These are phyloP conservation scores for Strombidium stylifer DNA, from an alignment of 73 alveolate genomes.

Conservation along the genomic window DNA sequence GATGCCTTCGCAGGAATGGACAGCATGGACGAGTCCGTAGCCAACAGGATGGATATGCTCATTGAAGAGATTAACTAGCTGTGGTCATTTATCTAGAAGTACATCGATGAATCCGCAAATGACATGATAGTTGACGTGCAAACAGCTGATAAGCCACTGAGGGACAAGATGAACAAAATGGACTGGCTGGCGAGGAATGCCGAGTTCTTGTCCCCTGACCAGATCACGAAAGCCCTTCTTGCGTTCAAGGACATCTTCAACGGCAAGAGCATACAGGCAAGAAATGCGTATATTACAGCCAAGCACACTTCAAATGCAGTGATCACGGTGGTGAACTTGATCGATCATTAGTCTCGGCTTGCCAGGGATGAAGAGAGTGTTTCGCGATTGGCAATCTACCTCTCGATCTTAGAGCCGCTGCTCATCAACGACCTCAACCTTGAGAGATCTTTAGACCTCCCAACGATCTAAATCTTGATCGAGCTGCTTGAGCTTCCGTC, in stretches of 20 bases:
- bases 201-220: slow-evolving; percentile 49
- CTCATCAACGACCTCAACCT: slow-evolving; percentile 46
- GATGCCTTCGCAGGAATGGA: not conserved
- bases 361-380: slow-evolving; percentile 31
- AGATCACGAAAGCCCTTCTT: slow-evolving; percentile 33
- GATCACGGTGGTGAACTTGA: slow-evolving; percentile 21
- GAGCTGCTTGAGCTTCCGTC: too few species aligned
- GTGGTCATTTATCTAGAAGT: slow-evolving; percentile 41
- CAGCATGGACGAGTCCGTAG: slow-evolving; percentile 13
- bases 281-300: slow-evolving; percentile 22
- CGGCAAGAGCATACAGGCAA: not conserved
- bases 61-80: slow-evolving; percentile 40
- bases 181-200: slow-evolving; percentile 49
- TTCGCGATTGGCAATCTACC: slow-evolving; percentile 34
- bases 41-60: slow-evolving; percentile 29
- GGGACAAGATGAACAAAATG: slow-evolving; percentile 33
- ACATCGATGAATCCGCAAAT: slow-evolving; percentile 33
- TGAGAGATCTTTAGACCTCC: slow-evolving; percentile 30
- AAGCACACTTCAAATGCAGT: slow-evolving; percentile 28
- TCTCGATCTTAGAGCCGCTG: slow-evolving; percentile 40
- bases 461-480: too few species aligned
- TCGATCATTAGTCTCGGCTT: slow-evolving; percentile 24
- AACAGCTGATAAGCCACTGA: slow-evolving; percentile 14
- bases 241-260: slow-evolving; percentile 38
- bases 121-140: slow-evolving; percentile 17